Conservation (phyloP, 2,329 filamentous ascomycete species). For the Lachnellula suecica region DNA sequence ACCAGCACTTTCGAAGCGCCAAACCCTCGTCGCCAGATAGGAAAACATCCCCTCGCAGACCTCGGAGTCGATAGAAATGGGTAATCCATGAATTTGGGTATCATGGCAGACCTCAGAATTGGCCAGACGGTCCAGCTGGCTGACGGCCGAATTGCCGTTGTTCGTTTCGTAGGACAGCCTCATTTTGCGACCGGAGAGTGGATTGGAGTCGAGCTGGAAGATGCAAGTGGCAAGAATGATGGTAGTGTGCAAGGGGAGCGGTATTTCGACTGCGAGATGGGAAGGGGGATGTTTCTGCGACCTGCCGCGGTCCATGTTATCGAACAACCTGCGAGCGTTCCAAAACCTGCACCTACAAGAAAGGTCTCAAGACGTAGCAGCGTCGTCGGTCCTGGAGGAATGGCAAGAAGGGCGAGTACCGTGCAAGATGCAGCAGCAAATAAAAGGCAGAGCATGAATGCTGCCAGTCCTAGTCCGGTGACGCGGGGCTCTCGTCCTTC, state of each 20-base stretch:
- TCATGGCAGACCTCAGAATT: slow-evolving; percentile 56
- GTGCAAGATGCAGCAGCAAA: slow-evolving; percentile 51
- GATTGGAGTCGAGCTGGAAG: slow-evolving; percentile 86
- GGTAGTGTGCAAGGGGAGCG: slow-evolving; percentile 83
- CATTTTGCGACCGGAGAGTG: slow-evolving; percentile 80
- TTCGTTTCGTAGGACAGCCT: slow-evolving; percentile 81
- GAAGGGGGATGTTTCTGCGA: slow-evolving; percentile 79
- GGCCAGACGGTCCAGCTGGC: slow-evolving; percentile 61
- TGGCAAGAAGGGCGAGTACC: slow-evolving; percentile 41
- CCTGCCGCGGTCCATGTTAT: slow-evolving; percentile 65
- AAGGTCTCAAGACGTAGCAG: slow-evolving; percentile 46
- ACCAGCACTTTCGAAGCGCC: background rate
- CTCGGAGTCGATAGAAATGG: background rate
- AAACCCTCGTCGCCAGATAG: too few species aligned
- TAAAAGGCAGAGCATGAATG: slow-evolving; percentile 69
- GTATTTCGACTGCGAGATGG: slow-evolving; percentile 85
- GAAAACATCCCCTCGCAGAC: background rate
- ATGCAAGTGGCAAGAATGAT: slow-evolving; percentile 87
- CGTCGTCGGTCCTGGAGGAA: slow-evolving; percentile 28
- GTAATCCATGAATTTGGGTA: slow-evolving; percentile 25
- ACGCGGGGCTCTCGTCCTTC: slow-evolving; percentile 53
- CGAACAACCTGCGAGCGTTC: slow-evolving; percentile 44
- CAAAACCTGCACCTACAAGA: slow-evolving; percentile 30
- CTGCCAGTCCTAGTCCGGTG: slow-evolving; percentile 70
- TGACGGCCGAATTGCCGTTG: slow-evolving; percentile 72